Evolutionary conservation across 495 filamentous ascomycete species (phyloP).

Genomic region (Xylaria curta): DNA sequence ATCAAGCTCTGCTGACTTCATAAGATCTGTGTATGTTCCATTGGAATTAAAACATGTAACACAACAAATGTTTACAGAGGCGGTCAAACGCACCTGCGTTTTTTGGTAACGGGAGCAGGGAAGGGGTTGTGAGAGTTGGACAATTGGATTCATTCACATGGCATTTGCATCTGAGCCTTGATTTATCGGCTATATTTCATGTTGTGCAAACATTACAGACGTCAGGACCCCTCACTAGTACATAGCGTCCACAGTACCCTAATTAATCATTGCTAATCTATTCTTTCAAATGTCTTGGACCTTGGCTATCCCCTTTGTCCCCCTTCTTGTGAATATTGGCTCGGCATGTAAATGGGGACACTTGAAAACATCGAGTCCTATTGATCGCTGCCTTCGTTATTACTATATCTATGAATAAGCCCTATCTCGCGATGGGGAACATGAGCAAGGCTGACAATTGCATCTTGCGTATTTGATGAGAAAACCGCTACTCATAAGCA

Average conservation of each 20-base stretch:
- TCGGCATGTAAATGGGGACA: not conserved
- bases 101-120: not conserved
- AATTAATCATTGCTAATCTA: constrained; percentile 25
- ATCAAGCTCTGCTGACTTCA: not conserved
- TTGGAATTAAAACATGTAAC: not conserved
- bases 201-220: constrained; percentile 6
- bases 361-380: not conserved
- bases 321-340: not conserved
- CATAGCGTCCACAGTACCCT: constrained; percentile 14
- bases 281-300: not conserved
- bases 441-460: not conserved
- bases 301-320: not conserved
- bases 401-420: constrained; percentile 2
- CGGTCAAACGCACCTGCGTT: not conserved
- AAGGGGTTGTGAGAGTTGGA: constrained; percentile 9
- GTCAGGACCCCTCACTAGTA: not conserved
- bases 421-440: not conserved
- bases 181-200: constrained; percentile 15
- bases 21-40: not conserved
- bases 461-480: not conserved
- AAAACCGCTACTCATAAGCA: not conserved
- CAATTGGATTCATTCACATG: constrained; percentile 10
- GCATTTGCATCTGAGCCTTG: constrained; percentile 20
- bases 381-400: not conserved
- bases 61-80: not conserved